These are phyloP conservation scores for Mycena leptocephala DNA, from an alignment of 768 basidiomycete species.

Conservation along the genomic window DNA sequence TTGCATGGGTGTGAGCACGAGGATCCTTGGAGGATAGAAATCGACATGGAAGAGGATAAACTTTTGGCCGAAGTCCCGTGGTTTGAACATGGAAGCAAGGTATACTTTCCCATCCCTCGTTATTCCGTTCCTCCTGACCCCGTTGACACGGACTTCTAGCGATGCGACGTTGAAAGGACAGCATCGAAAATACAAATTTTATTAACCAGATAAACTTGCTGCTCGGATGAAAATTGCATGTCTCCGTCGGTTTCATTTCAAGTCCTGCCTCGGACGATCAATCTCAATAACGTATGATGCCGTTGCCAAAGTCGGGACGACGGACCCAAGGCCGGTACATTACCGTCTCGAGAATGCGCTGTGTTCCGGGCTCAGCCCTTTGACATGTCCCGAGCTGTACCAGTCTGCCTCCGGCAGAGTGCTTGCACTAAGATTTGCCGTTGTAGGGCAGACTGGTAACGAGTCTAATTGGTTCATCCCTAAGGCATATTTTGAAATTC, in stretches of 20 bases:
- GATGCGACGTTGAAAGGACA: not conserved
- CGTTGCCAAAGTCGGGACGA: not conserved
- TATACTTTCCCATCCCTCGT: not conserved
- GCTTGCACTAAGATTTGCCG: no score
- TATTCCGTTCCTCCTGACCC: constrained; percentile 13
- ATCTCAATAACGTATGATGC: not conserved
- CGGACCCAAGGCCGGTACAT: not conserved
- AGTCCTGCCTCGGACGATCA: no score
- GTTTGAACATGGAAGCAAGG: constrained; percentile 21
- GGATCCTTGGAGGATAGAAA: constrained; percentile 14
- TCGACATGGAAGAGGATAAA: constrained; percentile 15
- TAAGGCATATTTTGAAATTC: no score
- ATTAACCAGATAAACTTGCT: constrained; percentile 12
- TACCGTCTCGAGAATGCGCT: not conserved
- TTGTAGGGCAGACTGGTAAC: no score
- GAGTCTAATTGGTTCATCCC: no score
- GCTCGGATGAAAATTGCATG: not conserved
- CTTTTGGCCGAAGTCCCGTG: constrained; percentile 18
- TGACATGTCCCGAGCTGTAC: no score
- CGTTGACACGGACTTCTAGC: not conserved
- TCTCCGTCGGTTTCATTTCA: no score
- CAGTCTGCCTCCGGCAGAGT: no score
- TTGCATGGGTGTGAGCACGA: constrained; percentile 1
- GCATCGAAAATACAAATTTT: not conserved
- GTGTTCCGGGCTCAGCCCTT: no score